These are phyloP conservation scores for Macrolepiota fuliginosa DNA, from an alignment of 768 basidiomycete genomes.

Conservation along the genomic window DNA sequence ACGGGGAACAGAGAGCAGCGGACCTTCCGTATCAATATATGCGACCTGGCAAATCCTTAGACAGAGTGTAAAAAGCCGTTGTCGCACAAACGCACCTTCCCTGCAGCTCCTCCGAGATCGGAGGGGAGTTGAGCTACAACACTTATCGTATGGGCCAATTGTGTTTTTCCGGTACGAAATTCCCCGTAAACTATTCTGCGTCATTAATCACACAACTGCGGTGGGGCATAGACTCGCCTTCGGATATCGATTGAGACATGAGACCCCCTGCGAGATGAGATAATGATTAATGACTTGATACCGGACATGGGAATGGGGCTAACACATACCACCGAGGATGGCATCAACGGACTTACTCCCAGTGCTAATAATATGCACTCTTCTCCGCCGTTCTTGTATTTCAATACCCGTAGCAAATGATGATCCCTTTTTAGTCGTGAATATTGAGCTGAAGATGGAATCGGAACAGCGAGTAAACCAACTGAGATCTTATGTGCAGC, in stretches of 20 bases:
- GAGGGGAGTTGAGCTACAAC: slow-evolving; percentile 86
- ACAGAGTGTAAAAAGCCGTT: not conserved
- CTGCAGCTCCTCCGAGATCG: slow-evolving; percentile 87
- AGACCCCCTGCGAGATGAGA: slow-evolving; percentile 60
- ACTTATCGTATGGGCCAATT: slow-evolving; percentile 93
- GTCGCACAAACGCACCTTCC: slow-evolving; percentile 53
- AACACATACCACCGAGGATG: slow-evolving; percentile 73
- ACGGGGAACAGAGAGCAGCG: slow-evolving; percentile 11
- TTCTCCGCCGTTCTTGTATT: slow-evolving; percentile 81
- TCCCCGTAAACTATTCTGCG: slow-evolving; percentile 80
- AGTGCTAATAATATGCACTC: slow-evolving; percentile 82
- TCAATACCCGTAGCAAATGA: slow-evolving; percentile 92
- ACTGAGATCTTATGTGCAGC: slow-evolving; percentile 87
- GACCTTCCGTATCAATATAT: slow-evolving; percentile 88
- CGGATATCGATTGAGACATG: slow-evolving; percentile 91
- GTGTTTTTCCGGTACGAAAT: slow-evolving; percentile 94
- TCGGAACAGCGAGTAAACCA: slow-evolving; percentile 14
- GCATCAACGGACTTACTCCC: slow-evolving; percentile 90
- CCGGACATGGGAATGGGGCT: not conserved
- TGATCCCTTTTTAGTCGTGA: slow-evolving; percentile 59
- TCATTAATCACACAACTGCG: slow-evolving; percentile 1
- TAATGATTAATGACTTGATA: not conserved
- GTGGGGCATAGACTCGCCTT: slow-evolving; percentile 46
- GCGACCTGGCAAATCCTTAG: slow-evolving; percentile 55
- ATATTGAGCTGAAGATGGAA: not conserved